Evolutionary conservation across 164 flowering plant genomes (phyloP).

Genomic region (Dillenia suffruticosa): DNA sequence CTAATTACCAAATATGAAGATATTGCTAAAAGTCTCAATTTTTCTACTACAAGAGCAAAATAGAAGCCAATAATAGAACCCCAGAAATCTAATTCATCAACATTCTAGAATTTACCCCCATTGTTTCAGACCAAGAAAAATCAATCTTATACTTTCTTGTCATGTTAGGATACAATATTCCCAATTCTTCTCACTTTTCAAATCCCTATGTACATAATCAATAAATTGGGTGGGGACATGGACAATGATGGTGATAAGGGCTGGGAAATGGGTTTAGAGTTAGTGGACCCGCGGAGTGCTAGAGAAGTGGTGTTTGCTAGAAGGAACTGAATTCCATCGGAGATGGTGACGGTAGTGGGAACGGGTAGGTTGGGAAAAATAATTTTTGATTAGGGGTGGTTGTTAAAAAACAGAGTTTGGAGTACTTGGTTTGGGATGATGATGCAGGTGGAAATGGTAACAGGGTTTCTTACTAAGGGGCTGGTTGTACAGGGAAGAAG

Average conservation of each 20-base stretch:
- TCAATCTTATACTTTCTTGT: conserved; percentile 43
- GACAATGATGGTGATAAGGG: too few species aligned
- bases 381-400: conserved; percentile 61
- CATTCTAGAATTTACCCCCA: neutral
- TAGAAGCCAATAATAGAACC: too few species aligned
- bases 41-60: too few species aligned
- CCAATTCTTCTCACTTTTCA: conserved; percentile 31
- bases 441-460: conserved; percentile 51
- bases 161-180: conserved; percentile 50
- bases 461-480: conserved; percentile 21
- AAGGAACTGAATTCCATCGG: conserved; percentile 53
- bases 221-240: conserved; percentile 44
- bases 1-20: too few species aligned
- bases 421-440: conserved; percentile 24
- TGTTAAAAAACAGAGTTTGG: conserved; percentile 18
- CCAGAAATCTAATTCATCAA: too few species aligned
- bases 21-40: too few species aligned
- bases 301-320: conserved; percentile 8
- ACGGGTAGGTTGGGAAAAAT: conserved; percentile 77
- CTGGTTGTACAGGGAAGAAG: too few species aligned
- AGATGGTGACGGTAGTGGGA: conserved; percentile 48
- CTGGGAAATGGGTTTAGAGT: too few species aligned
- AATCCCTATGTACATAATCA: conserved; percentile 28
- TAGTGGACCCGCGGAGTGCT: conserved; percentile 25
- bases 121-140: conserved; percentile 25